A percentile compares a stretch with the other conserved stretches of the same genome.
Conservation (phyloP, 306 rosid species). For the Prunus armeniaca region DNA sequence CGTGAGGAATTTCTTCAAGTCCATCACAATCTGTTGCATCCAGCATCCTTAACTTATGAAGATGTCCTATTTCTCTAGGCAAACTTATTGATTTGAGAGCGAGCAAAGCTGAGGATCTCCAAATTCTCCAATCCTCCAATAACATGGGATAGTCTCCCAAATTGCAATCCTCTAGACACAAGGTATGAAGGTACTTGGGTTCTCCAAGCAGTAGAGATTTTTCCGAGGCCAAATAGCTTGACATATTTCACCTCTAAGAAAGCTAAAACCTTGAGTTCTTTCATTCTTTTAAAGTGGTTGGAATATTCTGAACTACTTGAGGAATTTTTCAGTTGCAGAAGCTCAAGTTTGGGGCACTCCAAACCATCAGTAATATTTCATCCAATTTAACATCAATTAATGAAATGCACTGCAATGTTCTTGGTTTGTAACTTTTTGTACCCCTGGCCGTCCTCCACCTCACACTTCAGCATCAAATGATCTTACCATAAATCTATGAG, state of each 20-base stretch:
- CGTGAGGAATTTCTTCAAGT: not conserved
- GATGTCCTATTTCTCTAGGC: not conserved
- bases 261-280: not conserved
- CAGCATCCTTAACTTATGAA: not conserved
- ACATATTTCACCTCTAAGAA: fast-evolving
- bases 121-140: not conserved
- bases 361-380: not conserved
- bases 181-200: not conserved
- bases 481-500: no score
- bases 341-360: not conserved
- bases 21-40: not conserved
- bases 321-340: no score
- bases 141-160: not conserved
- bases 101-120: not conserved
- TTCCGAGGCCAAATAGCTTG: no score
- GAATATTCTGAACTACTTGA: not conserved
- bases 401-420: not conserved
- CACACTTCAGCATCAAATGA: no score
- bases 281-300: not conserved
- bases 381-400: not conserved
- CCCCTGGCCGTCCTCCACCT: no score
- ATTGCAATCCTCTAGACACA: not conserved
- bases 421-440: not conserved
- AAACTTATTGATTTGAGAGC: not conserved
- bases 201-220: no score